phyloP scores from a whole-genome alignment of 2,329 filamentous ascomycete genomes.

The Fusarium annulatum region DNA sequence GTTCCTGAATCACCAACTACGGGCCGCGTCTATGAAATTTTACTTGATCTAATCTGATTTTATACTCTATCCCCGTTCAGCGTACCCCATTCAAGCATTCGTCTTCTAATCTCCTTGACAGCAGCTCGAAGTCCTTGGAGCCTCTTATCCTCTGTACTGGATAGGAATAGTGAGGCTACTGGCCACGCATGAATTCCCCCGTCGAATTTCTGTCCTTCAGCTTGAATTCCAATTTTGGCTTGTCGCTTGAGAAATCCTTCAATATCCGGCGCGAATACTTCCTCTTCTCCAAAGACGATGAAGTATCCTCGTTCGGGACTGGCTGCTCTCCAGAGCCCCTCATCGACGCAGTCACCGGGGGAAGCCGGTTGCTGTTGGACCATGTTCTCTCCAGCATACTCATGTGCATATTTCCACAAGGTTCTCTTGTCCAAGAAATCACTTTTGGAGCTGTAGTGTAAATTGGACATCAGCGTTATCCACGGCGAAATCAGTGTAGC shows the following conservation, averaged over 20 bases:
- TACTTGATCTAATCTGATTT: conserved; percentile 76
- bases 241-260: conserved; percentile 68
- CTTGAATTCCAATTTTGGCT: conserved; percentile 62
- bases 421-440: conserved; percentile 78
- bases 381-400: conserved; percentile 67
- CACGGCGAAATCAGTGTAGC: conserved; percentile 84
- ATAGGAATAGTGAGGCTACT: conserved; percentile 72
- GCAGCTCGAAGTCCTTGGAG: conserved; percentile 62
- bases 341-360: conserved; percentile 75
- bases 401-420: conserved; percentile 75
- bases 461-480: conserved; percentile 76
- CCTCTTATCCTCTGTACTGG: conserved; percentile 60
- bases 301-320: conserved; percentile 75
- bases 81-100: conserved; percentile 36
- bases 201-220: conserved; percentile 69
- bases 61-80: conserved; percentile 30
- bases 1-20: conserved; percentile 53
- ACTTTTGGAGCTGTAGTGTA: conserved; percentile 74
- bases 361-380: conserved; percentile 59
- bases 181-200: conserved; percentile 86
- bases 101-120: conserved; percentile 52
- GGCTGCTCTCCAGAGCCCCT: conserved; percentile 73
- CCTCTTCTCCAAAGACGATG: conserved; percentile 79
- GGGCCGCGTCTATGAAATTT: conserved; percentile 52
- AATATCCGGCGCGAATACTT: conserved; percentile 80